Conservation (phyloP, 345 rosid genomes). For the Atalantia buxifolia region DNA sequence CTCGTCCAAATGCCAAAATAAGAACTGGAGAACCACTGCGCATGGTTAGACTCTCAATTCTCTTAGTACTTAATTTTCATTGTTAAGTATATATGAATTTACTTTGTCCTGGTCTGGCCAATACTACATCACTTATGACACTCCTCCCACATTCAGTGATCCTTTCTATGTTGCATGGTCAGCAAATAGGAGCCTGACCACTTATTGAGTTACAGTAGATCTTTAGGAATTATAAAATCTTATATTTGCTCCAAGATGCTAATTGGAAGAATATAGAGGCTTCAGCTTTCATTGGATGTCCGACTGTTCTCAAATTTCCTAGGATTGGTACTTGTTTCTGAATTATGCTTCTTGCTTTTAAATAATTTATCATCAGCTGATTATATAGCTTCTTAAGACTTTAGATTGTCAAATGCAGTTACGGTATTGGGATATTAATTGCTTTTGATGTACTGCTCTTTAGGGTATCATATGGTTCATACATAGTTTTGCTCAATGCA, state of each 20-base stretch:
- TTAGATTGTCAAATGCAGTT: not conserved
- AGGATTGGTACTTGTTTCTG: not conserved
- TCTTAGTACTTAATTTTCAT: conserved; percentile 2
- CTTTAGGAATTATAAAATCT: not conserved
- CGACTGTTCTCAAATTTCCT: not conserved
- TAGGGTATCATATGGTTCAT: not conserved
- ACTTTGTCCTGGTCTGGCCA: not conserved
- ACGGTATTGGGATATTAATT: not conserved
- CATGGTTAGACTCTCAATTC: conserved; percentile 39
- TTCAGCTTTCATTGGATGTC: not conserved
- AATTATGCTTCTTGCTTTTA: not conserved
- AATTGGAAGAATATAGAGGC: not conserved
- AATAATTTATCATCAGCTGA: not conserved
- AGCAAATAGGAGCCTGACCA: not conserved
- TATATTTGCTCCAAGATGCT: not conserved
- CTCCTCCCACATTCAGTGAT: not conserved
- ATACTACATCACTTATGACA: not conserved
- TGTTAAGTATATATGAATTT: not conserved
- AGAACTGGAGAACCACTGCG: conserved; percentile 73
- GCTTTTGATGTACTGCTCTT: not conserved
- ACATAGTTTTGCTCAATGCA: not conserved
- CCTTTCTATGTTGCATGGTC: not conserved
- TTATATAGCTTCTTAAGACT: not conserved
- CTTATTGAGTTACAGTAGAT: not conserved
- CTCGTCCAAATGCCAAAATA: conserved; percentile 78